phyloP scores from a whole-genome alignment of 2,329 filamentous ascomycete genomes.

The Trichoderma semiorbis region DNA sequence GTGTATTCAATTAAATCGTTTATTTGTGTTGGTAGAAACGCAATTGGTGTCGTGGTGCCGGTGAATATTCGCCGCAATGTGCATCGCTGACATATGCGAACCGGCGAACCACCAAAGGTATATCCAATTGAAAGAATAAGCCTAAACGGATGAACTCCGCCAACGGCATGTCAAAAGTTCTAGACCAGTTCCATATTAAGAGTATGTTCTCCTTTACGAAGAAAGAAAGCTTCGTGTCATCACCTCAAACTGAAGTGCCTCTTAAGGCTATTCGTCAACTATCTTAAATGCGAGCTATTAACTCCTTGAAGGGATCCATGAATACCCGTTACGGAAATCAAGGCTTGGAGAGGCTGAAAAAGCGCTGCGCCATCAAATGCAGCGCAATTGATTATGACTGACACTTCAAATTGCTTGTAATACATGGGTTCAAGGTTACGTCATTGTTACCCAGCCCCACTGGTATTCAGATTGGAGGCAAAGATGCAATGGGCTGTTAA shows the following conservation, averaged over 20 bases:
- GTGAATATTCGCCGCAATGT: neutral
- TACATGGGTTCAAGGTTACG: neutral
- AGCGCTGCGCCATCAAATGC: neutral
- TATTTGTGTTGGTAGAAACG: neutral
- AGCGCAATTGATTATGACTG: neutral
- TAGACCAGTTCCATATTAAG: neutral
- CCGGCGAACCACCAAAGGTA: neutral
- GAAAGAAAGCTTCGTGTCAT: neutral
- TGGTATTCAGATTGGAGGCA: neutral
- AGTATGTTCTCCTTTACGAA: neutral
- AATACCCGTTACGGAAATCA: neutral
- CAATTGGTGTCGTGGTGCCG: neutral
- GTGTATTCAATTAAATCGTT: neutral
- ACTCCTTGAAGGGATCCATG: neutral
- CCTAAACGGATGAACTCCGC: neutral
- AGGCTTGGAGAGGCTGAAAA: neutral
- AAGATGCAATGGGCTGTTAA: neutral
- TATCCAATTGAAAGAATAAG: neutral
- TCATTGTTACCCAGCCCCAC: slow-evolving; percentile 3
- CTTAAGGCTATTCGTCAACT: neutral
- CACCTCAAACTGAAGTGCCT: neutral
- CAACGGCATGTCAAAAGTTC: neutral
- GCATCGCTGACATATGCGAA: neutral
- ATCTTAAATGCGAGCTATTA: neutral
- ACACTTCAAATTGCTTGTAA: neutral